phyloP scores from a whole-genome alignment of 768 basidiomycete species.

The Gloeopeniophorella convolvens region DNA sequence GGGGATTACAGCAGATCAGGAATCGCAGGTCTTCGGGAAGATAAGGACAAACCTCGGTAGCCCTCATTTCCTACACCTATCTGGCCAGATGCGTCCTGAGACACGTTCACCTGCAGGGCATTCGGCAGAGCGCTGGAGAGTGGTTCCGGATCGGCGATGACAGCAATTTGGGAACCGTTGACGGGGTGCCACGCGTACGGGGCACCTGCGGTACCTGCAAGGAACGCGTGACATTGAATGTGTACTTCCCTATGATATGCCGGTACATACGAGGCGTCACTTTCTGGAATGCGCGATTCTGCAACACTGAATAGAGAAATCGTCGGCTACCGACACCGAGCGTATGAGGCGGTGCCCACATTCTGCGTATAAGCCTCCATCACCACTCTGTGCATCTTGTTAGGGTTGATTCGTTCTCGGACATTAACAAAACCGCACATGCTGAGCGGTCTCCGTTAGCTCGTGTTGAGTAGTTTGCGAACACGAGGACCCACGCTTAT shows the following conservation, averaged over 20 bases:
- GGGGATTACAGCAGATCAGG: slow-evolving; percentile 16
- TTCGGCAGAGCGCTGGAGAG: slow-evolving; percentile 58
- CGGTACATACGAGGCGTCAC: slow-evolving; percentile 42
- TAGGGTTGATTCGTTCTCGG: no score
- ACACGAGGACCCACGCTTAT: slow-evolving; percentile 46
- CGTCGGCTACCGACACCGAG: not conserved
- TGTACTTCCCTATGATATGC: not conserved
- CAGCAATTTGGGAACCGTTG: slow-evolving; percentile 38
- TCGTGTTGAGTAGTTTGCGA: slow-evolving; percentile 20
- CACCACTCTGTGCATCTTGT: slow-evolving; percentile 45
- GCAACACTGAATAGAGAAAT: slow-evolving; percentile 42
- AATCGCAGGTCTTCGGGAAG: not conserved
- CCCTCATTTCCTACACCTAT: slow-evolving; percentile 55
- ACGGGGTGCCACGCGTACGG: slow-evolving; percentile 47
- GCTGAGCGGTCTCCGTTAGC: slow-evolving; percentile 20
- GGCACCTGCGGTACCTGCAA: slow-evolving; percentile 43
- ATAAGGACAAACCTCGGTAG: slow-evolving; percentile 40
- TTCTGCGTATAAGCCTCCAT: slow-evolving; percentile 65
- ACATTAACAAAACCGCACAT: not conserved
- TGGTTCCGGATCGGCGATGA: slow-evolving; percentile 44
- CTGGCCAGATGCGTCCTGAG: slow-evolving; percentile 32
- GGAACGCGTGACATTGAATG: no score
- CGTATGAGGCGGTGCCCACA: slow-evolving; percentile 28
- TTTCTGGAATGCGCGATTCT: slow-evolving; percentile 64
- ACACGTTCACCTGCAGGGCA: slow-evolving; percentile 45